These are phyloP conservation scores for Leonotis leonurus DNA, from an alignment of 257 asterid species.

Conservation along the genomic window DNA sequence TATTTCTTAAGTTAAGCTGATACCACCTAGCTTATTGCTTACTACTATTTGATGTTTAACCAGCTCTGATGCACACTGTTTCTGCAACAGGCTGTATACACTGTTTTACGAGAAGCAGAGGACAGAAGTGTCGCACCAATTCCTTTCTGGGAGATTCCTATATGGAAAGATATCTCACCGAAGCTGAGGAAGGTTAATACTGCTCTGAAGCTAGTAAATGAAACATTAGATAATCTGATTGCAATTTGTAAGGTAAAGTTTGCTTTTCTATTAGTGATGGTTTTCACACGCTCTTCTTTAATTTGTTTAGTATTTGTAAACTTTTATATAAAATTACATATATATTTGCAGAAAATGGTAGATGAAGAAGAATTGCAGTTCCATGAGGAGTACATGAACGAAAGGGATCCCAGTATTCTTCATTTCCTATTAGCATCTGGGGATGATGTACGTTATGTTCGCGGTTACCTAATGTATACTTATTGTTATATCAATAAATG, in stretches of 20 bases:
- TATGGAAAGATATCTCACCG: slow-evolving; percentile 96
- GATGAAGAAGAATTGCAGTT: slow-evolving; percentile 95
- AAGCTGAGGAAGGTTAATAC: slow-evolving; percentile 75
- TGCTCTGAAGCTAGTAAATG: slow-evolving; percentile 79
- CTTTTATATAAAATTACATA: neutral
- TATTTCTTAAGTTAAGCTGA: neutral
- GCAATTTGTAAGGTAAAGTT: slow-evolving; percentile 82
- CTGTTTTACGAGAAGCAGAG: slow-evolving; percentile 90
- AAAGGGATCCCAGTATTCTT: slow-evolving; percentile 96
- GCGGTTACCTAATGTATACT: slow-evolving; percentile 8
- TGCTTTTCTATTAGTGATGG: neutral
- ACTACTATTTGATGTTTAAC: slow-evolving; percentile 3
- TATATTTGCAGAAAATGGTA: slow-evolving; percentile 72
- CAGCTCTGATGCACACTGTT: slow-evolving; percentile 17
- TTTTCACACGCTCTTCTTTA: neutral
- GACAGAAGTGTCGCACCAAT: slow-evolving; percentile 89
- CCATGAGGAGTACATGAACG: slow-evolving; percentile 97
- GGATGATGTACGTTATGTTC: slow-evolving; percentile 74
- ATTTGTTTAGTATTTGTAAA: neutral
- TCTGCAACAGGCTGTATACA: slow-evolving; percentile 82
- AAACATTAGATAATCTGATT: slow-evolving; percentile 67
- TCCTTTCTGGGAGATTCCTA: slow-evolving; percentile 96
- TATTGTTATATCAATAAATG: slow-evolving; percentile 5
- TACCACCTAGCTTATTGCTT: slow-evolving; percentile 1
- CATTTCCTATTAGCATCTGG: slow-evolving; percentile 94